Percentiles rank a stretch among this genome's conserved stretches.
Evolutionary conservation across 768 basidiomycete species (phyloP).

Genomic region (Candolleomyces eurysporus): DNA sequence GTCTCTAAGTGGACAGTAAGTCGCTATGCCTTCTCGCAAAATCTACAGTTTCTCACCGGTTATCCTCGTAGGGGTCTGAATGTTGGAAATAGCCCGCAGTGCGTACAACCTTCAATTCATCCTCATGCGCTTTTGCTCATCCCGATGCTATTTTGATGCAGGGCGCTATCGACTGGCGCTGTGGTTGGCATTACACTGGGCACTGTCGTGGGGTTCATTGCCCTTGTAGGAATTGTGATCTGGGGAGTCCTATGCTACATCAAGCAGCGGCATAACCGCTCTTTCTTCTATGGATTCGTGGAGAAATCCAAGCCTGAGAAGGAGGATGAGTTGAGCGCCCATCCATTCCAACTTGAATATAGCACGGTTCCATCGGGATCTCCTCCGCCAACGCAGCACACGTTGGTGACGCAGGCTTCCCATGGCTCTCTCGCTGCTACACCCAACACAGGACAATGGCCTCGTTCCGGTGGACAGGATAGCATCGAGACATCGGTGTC

Average conservation of each 20-base stretch:
- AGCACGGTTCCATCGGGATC: background rate
- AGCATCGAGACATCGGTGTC: background rate
- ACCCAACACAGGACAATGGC: constrained; percentile 1
- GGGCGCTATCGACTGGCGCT: background rate
- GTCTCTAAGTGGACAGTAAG: constrained; percentile 19
- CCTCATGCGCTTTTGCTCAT: background rate
- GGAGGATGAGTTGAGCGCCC: background rate
- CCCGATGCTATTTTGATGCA: background rate
- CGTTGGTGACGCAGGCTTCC: background rate
- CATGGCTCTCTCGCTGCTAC: background rate
- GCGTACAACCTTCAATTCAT: too few species aligned
- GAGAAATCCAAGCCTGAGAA: background rate
- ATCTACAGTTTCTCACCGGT: background rate
- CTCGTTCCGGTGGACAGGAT: background rate
- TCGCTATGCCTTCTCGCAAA: background rate
- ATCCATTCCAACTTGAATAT: background rate
- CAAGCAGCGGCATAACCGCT: background rate
- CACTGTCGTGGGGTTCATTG: background rate
- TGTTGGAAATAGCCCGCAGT: background rate
- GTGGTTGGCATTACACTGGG: constrained; percentile 1
- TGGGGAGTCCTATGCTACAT: constrained; percentile 2
- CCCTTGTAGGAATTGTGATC: background rate
- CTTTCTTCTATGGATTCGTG: constrained; percentile 2
- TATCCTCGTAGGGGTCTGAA: background rate
- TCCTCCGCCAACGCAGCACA: background rate